A percentile compares a stretch with the other conserved stretches of the same genome.
Evolutionary conservation across 305 asterid genomes (phyloP).

Genomic region (Fraxinus baroniana): DNA sequence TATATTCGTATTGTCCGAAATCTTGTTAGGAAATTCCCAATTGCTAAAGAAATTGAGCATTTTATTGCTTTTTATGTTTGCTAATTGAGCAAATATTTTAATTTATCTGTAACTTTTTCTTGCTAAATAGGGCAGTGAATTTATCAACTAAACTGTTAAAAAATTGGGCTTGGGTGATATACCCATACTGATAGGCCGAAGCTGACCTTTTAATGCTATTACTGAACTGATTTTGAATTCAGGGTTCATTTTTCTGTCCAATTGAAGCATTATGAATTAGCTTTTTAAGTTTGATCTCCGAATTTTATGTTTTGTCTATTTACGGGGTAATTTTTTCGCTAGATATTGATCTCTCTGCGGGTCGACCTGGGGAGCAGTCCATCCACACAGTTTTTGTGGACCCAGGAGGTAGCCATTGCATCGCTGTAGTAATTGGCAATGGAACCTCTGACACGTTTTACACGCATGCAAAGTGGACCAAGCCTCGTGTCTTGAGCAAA

Average conservation of each 20-base stretch:
- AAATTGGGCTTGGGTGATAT: background rate
- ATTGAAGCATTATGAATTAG: background rate
- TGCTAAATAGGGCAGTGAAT: background rate
- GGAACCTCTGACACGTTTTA: conserved; percentile 90
- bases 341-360: conserved; percentile 91
- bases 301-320: background rate
- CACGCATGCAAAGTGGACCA: conserved; percentile 88
- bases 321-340: conserved; percentile 17
- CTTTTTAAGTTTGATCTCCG: background rate
- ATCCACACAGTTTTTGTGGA: conserved; percentile 87
- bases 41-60: conserved; percentile 13
- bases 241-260: background rate
- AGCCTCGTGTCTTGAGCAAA: conserved; percentile 78
- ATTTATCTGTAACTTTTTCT: background rate
- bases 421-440: conserved; percentile 83
- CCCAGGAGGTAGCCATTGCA: conserved; percentile 97
- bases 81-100: background rate
- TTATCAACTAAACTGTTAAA: background rate
- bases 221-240: background rate
- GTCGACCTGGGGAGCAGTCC: conserved; percentile 90
- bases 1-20: background rate
- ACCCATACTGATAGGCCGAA: background rate
- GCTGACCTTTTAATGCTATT: conserved; percentile 1
- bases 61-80: background rate
- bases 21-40: background rate